Percentiles rank a stretch among this genome's conserved stretches.
These are phyloP conservation scores for Hypoxylon lienhwacheense DNA, from an alignment of 495 filamentous ascomycete genomes.

Conservation along the genomic window DNA sequence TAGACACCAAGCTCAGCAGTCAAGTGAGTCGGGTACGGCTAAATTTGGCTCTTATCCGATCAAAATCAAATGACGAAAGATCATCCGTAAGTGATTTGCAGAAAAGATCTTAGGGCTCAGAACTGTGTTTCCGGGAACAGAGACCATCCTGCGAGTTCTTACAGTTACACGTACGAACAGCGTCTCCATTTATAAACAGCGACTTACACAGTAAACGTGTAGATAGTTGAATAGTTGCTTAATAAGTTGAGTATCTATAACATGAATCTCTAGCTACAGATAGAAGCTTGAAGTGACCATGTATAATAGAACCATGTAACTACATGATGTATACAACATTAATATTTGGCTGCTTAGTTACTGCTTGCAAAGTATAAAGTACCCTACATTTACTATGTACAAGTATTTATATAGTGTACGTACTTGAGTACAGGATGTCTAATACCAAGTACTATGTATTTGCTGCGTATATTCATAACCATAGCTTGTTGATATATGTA, in stretches of 20 bases:
- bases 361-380: too few relatives aligned
- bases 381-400: too few relatives aligned
- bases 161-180: not conserved
- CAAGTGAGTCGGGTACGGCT: not conserved
- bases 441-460: too few relatives aligned
- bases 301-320: not conserved
- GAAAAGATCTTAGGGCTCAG: not conserved
- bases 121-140: too few relatives aligned
- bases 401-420: too few relatives aligned
- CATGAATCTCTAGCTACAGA: too few relatives aligned
- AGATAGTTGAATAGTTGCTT: too few relatives aligned
- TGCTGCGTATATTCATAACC: too few relatives aligned
- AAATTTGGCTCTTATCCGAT: not conserved
- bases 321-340: not conserved
- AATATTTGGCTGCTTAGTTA: constrained; percentile 2
- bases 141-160: not conserved
- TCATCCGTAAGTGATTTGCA: constrained; percentile 1
- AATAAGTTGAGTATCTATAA: not conserved
- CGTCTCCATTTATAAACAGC: not conserved
- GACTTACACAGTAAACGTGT: too few relatives aligned
- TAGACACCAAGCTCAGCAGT: not conserved
- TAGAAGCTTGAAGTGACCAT: too few relatives aligned
- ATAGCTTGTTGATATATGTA: too few relatives aligned
- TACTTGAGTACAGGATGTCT: too few relatives aligned
- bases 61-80: not conserved